Conservation (phyloP, 1,284 basidiomycete genomes). For the Inonotus obliquus region DNA sequence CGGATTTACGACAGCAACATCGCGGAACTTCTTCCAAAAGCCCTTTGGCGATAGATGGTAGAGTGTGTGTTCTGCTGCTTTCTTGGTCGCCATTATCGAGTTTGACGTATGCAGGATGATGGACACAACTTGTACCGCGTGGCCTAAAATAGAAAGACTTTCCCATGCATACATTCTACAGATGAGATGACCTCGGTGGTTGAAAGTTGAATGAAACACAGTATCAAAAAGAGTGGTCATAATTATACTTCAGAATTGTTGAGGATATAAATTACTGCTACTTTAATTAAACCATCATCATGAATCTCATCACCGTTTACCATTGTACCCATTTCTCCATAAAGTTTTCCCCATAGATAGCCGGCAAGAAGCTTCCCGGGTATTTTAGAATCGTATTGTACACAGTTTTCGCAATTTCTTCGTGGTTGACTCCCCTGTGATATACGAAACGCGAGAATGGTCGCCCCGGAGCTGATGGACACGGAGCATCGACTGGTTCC, state of each 20-base stretch:
- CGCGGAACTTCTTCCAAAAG: conserved; percentile 93
- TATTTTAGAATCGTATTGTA: background rate
- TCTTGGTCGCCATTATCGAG: conserved; percentile 59
- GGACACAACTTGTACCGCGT: background rate
- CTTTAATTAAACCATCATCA: background rate
- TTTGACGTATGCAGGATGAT: background rate
- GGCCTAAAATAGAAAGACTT: background rate
- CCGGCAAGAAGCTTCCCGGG: conserved; percentile 5
- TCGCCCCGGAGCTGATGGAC: background rate
- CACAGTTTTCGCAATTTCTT: background rate
- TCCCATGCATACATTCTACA: background rate
- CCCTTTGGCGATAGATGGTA: conserved; percentile 86
- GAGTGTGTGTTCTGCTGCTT: conserved; percentile 76
- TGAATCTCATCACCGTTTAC: background rate
- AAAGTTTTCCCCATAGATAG: background rate
- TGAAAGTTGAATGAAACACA: too few species aligned
- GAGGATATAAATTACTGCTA: background rate
- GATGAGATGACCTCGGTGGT: too few species aligned
- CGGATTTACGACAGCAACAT: conserved; percentile 75
- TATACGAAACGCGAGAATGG: background rate
- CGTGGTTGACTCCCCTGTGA: background rate
- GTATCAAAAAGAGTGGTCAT: too few species aligned
- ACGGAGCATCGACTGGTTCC: background rate
- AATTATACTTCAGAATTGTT: too few species aligned
- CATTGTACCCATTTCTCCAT: background rate